These are phyloP conservation scores for Psilocybe tampanensis DNA, from an alignment of 768 basidiomycete genomes.

Conservation along the genomic window DNA sequence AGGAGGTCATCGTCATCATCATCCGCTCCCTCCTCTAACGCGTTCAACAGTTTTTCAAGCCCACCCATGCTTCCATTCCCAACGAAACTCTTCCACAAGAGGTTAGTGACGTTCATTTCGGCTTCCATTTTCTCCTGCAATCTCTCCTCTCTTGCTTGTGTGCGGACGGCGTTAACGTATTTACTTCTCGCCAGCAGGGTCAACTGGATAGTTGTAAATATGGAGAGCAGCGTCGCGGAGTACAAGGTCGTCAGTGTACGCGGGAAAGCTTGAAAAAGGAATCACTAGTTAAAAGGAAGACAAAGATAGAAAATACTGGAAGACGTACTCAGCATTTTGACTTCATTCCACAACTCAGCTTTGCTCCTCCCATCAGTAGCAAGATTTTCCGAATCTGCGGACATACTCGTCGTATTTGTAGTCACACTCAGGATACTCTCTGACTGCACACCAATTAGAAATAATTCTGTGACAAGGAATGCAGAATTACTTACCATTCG, in stretches of 20 bases:
- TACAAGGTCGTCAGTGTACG: conserved; percentile 87
- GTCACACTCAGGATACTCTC: conserved; percentile 34
- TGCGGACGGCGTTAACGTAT: conserved; percentile 71
- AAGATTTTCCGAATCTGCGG: conserved; percentile 6
- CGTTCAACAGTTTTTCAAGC: conserved; percentile 10
- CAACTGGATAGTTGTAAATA: conserved; percentile 88
- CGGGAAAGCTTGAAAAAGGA: conserved; percentile 66
- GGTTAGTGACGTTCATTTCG: conserved; percentile 24
- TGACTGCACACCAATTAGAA: conserved; percentile 26
- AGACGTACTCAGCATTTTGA: conserved; percentile 80
- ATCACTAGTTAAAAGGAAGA: not conserved
- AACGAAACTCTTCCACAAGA: not conserved
- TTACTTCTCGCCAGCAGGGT: conserved; percentile 80
- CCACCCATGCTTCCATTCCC: conserved; percentile 13
- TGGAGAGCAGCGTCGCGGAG: conserved; percentile 78
- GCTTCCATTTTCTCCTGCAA: conserved; percentile 46
- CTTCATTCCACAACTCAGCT: conserved; percentile 88
- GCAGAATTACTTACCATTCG: conserved; percentile 19
- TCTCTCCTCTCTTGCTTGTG: conserved; percentile 62
- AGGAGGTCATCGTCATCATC: conserved; percentile 20
- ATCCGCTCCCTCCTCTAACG: conserved; percentile 2
- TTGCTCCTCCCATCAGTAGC: conserved; percentile 54
- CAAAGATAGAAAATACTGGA: not conserved
- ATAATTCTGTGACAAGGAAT: not conserved
- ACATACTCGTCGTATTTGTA: conserved; percentile 24